These are phyloP conservation scores for Tuber calosporum DNA, from an alignment of 495 filamentous ascomycete species.

Conservation along the genomic window DNA sequence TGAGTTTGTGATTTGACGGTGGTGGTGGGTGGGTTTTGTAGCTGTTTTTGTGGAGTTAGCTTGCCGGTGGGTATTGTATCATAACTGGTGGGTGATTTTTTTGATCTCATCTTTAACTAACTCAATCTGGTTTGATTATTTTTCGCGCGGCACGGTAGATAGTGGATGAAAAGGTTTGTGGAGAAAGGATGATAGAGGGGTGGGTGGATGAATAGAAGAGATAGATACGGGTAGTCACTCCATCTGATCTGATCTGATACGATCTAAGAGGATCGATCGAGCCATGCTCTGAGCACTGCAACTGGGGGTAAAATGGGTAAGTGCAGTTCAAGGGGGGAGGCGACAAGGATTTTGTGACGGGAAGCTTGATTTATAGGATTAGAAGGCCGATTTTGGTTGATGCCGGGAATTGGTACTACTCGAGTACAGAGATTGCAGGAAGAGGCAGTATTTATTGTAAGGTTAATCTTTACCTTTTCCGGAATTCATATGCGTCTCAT, in stretches of 20 bases:
- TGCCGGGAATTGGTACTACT: slow-evolving; percentile 1
- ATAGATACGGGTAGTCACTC: neutral
- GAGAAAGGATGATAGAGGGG: neutral
- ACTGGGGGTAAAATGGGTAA: neutral
- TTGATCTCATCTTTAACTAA: neutral
- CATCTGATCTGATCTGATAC: slow-evolving; percentile 1
- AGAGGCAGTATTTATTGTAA: neutral
- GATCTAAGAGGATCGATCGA: neutral
- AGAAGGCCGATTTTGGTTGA: neutral
- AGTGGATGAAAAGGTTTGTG: neutral
- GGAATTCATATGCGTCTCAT: neutral
- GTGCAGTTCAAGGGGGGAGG: neutral
- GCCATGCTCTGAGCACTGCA: neutral
- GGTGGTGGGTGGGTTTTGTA: neutral
- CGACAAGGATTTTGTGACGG: neutral
- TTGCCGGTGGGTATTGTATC: neutral
- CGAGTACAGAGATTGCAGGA: neutral
- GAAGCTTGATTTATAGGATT: neutral
- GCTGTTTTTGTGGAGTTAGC: neutral
- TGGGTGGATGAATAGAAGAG: neutral
- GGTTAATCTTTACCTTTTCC: neutral
- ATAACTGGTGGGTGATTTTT: neutral
- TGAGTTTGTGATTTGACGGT: neutral
- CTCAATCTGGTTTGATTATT: neutral
- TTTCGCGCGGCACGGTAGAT: neutral